Evolutionary conservation across 2,329 filamentous ascomycete genomes (phyloP), one percentile per base, ranked within the genome.

Genomic region (Monilinia polystroma): DNA sequence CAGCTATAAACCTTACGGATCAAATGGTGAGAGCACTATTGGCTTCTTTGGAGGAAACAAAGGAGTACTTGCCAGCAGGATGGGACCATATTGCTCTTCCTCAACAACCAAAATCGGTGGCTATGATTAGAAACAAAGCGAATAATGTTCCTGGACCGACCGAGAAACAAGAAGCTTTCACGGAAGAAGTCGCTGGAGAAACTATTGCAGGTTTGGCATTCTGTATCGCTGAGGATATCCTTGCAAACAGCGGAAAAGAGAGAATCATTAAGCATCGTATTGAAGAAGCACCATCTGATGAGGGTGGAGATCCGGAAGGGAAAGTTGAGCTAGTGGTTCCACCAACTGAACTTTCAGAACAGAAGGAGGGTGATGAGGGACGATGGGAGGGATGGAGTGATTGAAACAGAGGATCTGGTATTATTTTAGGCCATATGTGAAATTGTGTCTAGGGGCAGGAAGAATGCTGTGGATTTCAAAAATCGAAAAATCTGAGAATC

Each of bases 1-100:
- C 41, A 10, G 56, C 23, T 8, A 12, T 59, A 12, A 20, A 47
- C 5, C 38, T 59, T 18, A 59, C 56, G 18, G 38, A 59, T 57
- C 32, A 43, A 57, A 57, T 57, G 55, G 38, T 57, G 32, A 57
- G 55, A 26, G 55, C 32, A 7, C 32, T 57, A 11, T 16, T 57
- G 12, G 16, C 5, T 23, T 57, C 55, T 57, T 18, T 57, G 8
- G 23, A 57, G 3, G 35, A 57, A n/a, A 57, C 55, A 3, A 57
- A 57, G 20, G 32, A 57, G 11, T 41, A 57, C 18, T 41, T 57
- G 35, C 55, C 55, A 8, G 35, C 23, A n/a, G 55, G 55, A 57
- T 57, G 55, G 55, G 55, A 57, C 16, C 11, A 12, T 14, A 38
- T 57, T 38, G 35, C 55, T 43, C 20, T 57, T 4, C 55, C 55